phyloP scores from a whole-genome alignment of 2,329 filamentous ascomycete species.

The Phoma sp. region DNA sequence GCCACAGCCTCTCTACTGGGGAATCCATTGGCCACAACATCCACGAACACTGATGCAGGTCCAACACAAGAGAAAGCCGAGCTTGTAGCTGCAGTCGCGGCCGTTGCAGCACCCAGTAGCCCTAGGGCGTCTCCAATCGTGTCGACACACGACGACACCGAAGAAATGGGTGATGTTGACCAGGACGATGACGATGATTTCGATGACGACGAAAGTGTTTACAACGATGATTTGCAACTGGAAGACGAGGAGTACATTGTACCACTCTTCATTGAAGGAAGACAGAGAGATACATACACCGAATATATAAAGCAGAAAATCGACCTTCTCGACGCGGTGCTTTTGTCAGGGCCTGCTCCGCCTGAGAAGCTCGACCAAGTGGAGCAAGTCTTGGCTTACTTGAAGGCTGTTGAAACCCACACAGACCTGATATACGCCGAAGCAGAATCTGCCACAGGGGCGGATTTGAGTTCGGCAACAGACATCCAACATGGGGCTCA shows the following conservation, averaged over 20 bases:
- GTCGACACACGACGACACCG: conserved; percentile 23
- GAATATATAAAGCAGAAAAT: conserved; percentile 27
- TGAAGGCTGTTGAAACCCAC: conserved; percentile 42
- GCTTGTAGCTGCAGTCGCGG: conserved; percentile 6
- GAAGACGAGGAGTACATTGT: conserved; percentile 42
- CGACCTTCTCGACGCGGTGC: conserved; percentile 24
- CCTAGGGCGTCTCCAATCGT: background rate
- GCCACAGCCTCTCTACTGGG: conserved; percentile 4
- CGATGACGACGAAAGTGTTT: conserved; percentile 31
- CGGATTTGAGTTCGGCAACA: conserved; percentile 14
- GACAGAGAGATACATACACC: conserved; percentile 38
- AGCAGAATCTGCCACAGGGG: conserved; percentile 17
- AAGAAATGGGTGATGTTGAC: conserved; percentile 27
- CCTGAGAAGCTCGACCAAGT: conserved; percentile 23
- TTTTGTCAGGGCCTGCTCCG: too few species aligned
- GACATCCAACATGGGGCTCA: conserved; percentile 30
- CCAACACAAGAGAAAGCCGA: conserved; percentile 9
- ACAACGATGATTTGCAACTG: conserved; percentile 42
- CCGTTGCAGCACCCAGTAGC: background rate
- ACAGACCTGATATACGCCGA: conserved; percentile 41
- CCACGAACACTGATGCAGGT: background rate
- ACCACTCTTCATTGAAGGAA: conserved; percentile 40
- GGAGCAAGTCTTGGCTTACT: conserved; percentile 27
- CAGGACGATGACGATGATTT: background rate
- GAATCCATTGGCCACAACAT: conserved; percentile 1